Conservation (phyloP, 2,329 filamentous ascomycete species). For the Diaporthe batatas region DNA sequence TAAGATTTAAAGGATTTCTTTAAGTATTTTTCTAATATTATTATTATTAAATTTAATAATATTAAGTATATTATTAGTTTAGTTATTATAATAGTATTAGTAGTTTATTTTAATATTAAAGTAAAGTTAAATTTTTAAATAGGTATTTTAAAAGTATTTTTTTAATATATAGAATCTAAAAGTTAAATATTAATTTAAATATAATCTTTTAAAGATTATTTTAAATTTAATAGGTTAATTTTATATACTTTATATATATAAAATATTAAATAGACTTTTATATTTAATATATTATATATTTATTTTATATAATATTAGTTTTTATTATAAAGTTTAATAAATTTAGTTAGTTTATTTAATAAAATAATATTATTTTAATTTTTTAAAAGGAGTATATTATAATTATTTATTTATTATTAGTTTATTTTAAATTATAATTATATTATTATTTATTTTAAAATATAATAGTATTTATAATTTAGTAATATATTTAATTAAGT, state of each 20-base stretch:
- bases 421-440: too few relatives aligned
- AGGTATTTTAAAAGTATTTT: not conserved
- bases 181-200: not conserved
- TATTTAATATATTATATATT: too few relatives aligned
- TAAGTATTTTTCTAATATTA: not conserved
- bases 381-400: too few relatives aligned
- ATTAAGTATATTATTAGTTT: not conserved
- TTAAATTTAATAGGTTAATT: not conserved
- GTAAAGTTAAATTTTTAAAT: not conserved
- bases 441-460: too few relatives aligned
- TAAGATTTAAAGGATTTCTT: not conserved
- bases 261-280: not conserved
- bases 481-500: too few relatives aligned
- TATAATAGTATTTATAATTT: too few relatives aligned
- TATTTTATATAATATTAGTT: too few relatives aligned
- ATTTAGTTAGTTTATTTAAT: too few relatives aligned
- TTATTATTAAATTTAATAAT: not conserved
- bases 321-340: too few relatives aligned
- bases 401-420: not conserved
- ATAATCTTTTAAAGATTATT: not conserved
- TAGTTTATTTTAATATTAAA: not conserved
- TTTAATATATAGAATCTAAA: not conserved
- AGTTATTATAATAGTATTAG: not conserved
- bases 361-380: too few relatives aligned
- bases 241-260: not conserved